These are phyloP conservation scores for Veloporphyrellus conicus DNA, from an alignment of 1,284 basidiomycete species.

Conservation along the genomic window DNA sequence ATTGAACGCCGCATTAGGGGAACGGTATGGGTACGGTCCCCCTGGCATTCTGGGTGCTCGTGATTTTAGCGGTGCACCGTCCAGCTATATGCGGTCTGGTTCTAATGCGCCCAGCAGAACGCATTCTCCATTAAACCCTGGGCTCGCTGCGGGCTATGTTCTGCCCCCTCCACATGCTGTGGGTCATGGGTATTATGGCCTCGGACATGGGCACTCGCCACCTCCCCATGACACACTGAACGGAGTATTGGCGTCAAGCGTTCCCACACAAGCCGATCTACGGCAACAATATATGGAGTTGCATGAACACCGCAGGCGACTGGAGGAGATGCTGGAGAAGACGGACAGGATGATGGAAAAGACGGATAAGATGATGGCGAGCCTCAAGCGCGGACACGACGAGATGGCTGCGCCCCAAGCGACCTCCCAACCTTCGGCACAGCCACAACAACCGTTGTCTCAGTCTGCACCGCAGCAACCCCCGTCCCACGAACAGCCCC, in stretches of 20 bases:
- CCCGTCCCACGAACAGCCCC: slow-evolving; percentile 27
- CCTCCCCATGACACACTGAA: slow-evolving; percentile 35
- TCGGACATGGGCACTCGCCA: slow-evolving; percentile 32
- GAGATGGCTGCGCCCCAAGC: slow-evolving; percentile 45
- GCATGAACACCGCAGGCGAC: slow-evolving; percentile 52
- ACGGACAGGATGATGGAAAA: slow-evolving; percentile 70
- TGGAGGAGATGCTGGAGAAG: slow-evolving; percentile 67
- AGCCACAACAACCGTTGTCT: slow-evolving; percentile 22
- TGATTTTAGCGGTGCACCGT: slow-evolving; percentile 32
- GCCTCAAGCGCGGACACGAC: slow-evolving; percentile 66
- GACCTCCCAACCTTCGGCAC: slow-evolving; percentile 20
- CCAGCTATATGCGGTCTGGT: slow-evolving; percentile 57
- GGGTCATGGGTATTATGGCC: slow-evolving; percentile 33
- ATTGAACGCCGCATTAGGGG: slow-evolving; percentile 45
- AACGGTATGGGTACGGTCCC: slow-evolving; percentile 33
- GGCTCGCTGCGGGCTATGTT: slow-evolving; percentile 35
- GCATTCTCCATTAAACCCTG: slow-evolving; percentile 58
- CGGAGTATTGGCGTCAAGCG: slow-evolving; percentile 30
- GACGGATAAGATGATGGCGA: slow-evolving; percentile 68
- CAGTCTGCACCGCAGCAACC: slow-evolving; percentile 24
- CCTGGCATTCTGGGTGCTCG: slow-evolving; percentile 33
- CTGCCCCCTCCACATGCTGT: slow-evolving; percentile 40
- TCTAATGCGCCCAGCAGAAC: slow-evolving; percentile 62
- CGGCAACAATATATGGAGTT: slow-evolving; percentile 67
- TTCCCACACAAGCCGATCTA: slow-evolving; percentile 58